Percentiles rank a stretch among this genome's conserved stretches.
Evolutionary conservation across 2,329 filamentous ascomycete genomes (phyloP).

Genomic region (Trichoderma citrinoviride): DNA sequence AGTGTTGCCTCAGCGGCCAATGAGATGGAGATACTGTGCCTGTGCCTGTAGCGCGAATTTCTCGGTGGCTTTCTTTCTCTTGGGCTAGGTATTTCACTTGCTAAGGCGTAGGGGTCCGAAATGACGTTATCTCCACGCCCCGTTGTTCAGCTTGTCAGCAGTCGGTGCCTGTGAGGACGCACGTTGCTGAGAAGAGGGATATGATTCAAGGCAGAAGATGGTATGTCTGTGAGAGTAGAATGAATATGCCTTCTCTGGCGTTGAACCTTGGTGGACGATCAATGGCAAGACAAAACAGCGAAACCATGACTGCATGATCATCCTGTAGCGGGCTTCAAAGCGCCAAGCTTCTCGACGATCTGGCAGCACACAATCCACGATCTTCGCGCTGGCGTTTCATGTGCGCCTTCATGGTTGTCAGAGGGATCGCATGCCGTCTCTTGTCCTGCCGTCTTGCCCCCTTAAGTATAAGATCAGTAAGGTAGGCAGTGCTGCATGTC

Average conservation of each 20-base stretch:
- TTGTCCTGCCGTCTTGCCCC: neutral
- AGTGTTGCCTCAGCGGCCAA: too few species aligned
- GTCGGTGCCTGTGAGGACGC: neutral
- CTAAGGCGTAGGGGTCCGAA: neutral
- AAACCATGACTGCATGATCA: neutral
- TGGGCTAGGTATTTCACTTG: too few species aligned
- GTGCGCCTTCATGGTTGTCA: neutral
- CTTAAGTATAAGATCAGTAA: too few species aligned
- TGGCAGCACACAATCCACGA: neutral
- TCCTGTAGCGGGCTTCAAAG: neutral
- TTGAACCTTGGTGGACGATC: too few species aligned
- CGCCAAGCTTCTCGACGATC: slow-evolving; percentile 2
- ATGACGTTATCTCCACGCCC: neutral
- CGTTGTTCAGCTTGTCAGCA: neutral
- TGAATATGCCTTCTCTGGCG: too few species aligned
- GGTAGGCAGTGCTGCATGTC: too few species aligned
- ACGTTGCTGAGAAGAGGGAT: neutral
- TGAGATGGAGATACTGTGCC: too few species aligned
- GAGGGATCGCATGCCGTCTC: neutral
- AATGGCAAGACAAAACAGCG: neutral
- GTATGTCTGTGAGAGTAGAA: too few species aligned
- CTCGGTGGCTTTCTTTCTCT: too few species aligned
- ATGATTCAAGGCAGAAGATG: neutral
- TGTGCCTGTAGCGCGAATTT: neutral
- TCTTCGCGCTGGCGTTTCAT: slow-evolving; percentile 1